Conservation (phyloP, 192 early-diverging fungal genomes). For the Rhizophagus clarus region DNA sequence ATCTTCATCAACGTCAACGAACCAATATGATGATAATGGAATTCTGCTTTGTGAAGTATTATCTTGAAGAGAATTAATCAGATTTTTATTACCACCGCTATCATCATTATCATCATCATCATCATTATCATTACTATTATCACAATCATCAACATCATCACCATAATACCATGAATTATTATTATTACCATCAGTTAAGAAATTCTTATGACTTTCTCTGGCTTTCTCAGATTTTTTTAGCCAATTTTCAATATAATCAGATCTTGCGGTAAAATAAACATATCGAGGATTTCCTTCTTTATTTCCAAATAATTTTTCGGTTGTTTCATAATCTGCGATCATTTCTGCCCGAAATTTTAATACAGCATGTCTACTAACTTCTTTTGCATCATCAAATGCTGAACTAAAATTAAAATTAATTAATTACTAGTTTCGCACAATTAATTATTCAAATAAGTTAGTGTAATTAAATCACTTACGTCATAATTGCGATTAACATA, state of each 20-base stretch:
- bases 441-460: background rate
- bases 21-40: too few relatives aligned
- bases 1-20: too few relatives aligned
- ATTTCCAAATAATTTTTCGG: background rate
- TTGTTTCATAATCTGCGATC: background rate
- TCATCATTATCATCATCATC: too few relatives aligned
- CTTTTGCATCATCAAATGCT: background rate
- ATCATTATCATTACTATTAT: background rate
- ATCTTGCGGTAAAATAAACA: background rate
- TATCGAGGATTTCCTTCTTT: background rate
- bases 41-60: too few relatives aligned
- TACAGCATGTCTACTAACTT: background rate
- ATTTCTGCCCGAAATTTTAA: background rate
- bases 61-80: too few relatives aligned
- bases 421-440: background rate
- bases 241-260: background rate
- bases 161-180: too few relatives aligned
- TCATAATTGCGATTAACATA: constrained; percentile 15
- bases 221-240: background rate
- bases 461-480: too few relatives aligned
- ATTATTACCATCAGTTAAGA: too few relatives aligned
- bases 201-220: too few relatives aligned
- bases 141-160: background rate
- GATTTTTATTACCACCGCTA: too few relatives aligned
- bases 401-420: background rate